Conservation (phyloP, 306 rosid species). For the Vigna nakashimae region DNA sequence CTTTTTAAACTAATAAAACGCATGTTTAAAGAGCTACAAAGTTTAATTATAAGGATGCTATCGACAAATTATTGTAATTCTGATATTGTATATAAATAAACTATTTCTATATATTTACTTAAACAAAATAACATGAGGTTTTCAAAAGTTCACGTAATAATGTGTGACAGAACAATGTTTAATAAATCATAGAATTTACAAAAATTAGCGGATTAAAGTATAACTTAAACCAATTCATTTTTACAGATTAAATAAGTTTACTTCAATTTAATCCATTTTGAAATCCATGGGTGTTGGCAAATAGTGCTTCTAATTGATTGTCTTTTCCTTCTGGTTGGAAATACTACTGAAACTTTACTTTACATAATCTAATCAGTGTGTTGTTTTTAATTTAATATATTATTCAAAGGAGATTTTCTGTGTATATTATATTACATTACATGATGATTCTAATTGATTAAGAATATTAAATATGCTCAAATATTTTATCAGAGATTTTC, state of each 20-base stretch:
- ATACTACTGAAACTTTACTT: not conserved
- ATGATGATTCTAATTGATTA: not conserved
- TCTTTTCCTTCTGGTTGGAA: not conserved
- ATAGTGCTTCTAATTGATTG: not conserved
- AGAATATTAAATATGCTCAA: slow-evolving; percentile 14
- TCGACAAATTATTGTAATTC: no score
- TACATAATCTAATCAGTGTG: not conserved
- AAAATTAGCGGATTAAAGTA: not conserved
- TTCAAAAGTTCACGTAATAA: not conserved
- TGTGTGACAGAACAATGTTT: not conserved
- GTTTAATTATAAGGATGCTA: no score
- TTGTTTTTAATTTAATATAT: not conserved
- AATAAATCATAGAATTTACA: no score
- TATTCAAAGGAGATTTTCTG: not conserved
- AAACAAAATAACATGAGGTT: not conserved
- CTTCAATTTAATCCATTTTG: no score
- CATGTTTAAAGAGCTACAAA: slow-evolving; percentile 1
- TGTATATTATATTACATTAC: not conserved
- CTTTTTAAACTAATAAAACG: not conserved
- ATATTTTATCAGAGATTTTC: not conserved
- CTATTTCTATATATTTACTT: no score
- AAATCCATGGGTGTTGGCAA: no score
- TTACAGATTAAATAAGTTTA: no score
- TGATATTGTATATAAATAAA: no score
- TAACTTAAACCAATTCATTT: not conserved